Conservation (phyloP, 305 asterid genomes). For the Fraxinus velutina region DNA sequence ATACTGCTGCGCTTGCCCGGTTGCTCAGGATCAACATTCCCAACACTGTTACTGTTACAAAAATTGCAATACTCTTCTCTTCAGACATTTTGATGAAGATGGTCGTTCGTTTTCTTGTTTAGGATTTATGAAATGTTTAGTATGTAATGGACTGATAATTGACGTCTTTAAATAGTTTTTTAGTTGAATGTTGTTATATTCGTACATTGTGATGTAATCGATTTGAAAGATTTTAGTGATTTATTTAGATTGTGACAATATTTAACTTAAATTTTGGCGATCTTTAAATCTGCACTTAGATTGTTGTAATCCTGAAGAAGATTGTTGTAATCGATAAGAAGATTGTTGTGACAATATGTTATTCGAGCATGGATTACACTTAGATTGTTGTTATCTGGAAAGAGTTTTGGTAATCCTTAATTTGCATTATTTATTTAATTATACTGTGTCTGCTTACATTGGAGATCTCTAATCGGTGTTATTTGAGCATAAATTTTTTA, state of each 20-base stretch:
- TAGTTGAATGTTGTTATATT: not conserved
- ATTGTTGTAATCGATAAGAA: not conserved
- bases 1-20: slow-evolving; percentile 21
- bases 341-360: not conserved
- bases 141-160: not conserved
- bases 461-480: not conserved
- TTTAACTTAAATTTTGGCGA: not conserved
- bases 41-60: not conserved
- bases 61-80: not conserved
- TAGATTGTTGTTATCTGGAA: not conserved
- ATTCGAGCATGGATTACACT: not conserved
- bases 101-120: not conserved
- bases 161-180: not conserved
- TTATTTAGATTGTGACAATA: too few relatives aligned
- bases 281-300: not conserved
- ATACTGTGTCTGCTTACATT: not conserved
- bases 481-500: not conserved
- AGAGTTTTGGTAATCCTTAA: not conserved
- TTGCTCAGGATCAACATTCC: slow-evolving; percentile 12
- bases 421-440: not conserved
- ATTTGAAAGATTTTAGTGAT: not conserved
- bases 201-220: not conserved
- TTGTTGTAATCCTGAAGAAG: not conserved
- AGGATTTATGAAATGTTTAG: not conserved
- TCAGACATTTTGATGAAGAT: not conserved